Conservation (phyloP, 2,329 filamentous ascomycete genomes). For the Sporothrix mexicana region DNA sequence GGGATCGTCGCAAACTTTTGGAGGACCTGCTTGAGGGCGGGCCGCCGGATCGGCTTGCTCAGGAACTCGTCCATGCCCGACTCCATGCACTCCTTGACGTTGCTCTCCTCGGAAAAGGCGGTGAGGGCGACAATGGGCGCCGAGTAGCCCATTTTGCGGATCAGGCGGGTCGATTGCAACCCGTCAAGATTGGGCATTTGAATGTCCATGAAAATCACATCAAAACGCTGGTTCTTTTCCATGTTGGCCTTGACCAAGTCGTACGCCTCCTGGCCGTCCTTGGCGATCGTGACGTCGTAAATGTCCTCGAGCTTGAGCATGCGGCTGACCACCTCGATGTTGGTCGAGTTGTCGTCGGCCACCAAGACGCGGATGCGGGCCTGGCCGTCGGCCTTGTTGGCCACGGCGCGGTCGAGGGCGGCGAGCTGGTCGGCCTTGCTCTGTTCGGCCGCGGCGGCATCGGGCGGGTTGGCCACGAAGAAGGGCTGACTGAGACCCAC, state of each 20-base stretch:
- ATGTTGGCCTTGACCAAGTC: slow-evolving; percentile 84
- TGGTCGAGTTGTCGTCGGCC: slow-evolving; percentile 71
- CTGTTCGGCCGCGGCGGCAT: slow-evolving; percentile 40
- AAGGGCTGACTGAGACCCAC: slow-evolving; percentile 85
- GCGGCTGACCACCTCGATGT: slow-evolving; percentile 63
- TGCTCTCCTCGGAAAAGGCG: slow-evolving; percentile 88
- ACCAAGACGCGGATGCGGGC: slow-evolving; percentile 80
- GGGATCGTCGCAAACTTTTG: slow-evolving; percentile 83
- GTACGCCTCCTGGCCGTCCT: slow-evolving; percentile 84
- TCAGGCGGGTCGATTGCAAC: slow-evolving; percentile 81
- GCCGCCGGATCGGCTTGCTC: slow-evolving; percentile 76
- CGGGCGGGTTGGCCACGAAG: slow-evolving; percentile 60
- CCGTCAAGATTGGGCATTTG: slow-evolving; percentile 95
- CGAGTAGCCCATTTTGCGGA: slow-evolving; percentile 83
- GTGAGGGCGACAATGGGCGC: slow-evolving; percentile 90
- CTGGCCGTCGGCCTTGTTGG: slow-evolving; percentile 59
- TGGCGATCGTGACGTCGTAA: slow-evolving; percentile 87
- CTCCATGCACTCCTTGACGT: slow-evolving; percentile 83
- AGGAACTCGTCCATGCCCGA: slow-evolving; percentile 94
- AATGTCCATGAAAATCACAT: slow-evolving; percentile 95
- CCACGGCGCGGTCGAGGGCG: slow-evolving; percentile 68
- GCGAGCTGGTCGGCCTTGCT: slow-evolving; percentile 66
- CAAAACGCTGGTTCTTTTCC: slow-evolving; percentile 73
- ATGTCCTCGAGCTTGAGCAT: slow-evolving; percentile 78
- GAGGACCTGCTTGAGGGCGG: slow-evolving; percentile 82